phyloP scores from a whole-genome alignment of 2,329 filamentous ascomycete genomes.

The Xylariaceae sp. region DNA sequence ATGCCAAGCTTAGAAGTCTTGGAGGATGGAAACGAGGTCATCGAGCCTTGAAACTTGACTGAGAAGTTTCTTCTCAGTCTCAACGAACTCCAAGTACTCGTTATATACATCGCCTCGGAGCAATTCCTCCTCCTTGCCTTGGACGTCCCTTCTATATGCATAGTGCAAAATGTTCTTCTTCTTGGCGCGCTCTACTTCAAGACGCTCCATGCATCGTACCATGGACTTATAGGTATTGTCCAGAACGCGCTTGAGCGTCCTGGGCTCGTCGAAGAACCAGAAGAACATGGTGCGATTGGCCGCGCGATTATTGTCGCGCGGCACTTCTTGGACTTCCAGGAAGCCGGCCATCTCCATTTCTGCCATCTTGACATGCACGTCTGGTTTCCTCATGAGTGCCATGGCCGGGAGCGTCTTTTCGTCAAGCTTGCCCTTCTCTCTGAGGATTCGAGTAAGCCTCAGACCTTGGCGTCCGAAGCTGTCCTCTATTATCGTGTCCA shows the following conservation, averaged over 20 bases:
- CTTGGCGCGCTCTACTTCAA: slow-evolving; percentile 68
- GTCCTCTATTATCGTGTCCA: slow-evolving; percentile 76
- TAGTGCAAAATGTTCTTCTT: slow-evolving; percentile 71
- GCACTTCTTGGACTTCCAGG: slow-evolving; percentile 89
- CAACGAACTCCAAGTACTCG: slow-evolving; percentile 53
- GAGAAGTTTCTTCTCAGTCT: slow-evolving; percentile 67
- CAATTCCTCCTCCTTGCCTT: slow-evolving; percentile 75
- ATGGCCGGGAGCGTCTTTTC: slow-evolving; percentile 81
- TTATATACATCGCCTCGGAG: slow-evolving; percentile 69
- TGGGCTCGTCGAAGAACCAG: slow-evolving; percentile 81
- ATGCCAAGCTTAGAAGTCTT: slow-evolving; percentile 52
- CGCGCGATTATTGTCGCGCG: slow-evolving; percentile 75
- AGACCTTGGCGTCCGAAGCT: slow-evolving; percentile 71
- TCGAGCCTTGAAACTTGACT: slow-evolving; percentile 77
- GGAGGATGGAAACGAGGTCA: slow-evolving; percentile 74
- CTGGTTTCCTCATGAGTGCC: slow-evolving; percentile 77
- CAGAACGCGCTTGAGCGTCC: slow-evolving; percentile 63
- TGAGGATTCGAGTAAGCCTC: slow-evolving; percentile 78
- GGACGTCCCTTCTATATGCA: slow-evolving; percentile 78
- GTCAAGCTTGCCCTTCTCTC: slow-evolving; percentile 86
- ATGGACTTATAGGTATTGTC: slow-evolving; percentile 87
- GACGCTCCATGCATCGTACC: slow-evolving; percentile 75
- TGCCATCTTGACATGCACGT: slow-evolving; percentile 78
- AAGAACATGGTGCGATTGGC: slow-evolving; percentile 83
- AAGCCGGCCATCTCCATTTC: slow-evolving; percentile 82